phyloP scores from a whole-genome alignment of 345 rosid genomes.

The Stellera chamaejasme region DNA sequence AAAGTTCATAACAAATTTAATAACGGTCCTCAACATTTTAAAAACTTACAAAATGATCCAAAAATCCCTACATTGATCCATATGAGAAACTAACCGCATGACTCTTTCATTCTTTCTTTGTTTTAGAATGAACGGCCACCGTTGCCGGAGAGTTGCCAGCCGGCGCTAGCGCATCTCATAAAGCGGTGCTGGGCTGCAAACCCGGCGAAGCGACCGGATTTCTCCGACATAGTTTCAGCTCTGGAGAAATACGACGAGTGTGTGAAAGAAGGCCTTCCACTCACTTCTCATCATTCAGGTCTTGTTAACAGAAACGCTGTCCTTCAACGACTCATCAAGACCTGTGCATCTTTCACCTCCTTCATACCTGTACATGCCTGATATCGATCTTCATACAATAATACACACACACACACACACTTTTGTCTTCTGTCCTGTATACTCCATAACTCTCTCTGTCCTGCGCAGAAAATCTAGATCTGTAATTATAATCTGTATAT shows the following conservation, averaged over 20 bases:
- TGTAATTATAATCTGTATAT: slow-evolving; percentile 21
- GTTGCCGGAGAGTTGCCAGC: slow-evolving; percentile 84
- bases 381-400: slow-evolving; percentile 15
- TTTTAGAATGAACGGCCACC: slow-evolving; percentile 89
- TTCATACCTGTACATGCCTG: slow-evolving; percentile 80
- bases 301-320: slow-evolving; percentile 55
- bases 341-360: slow-evolving; percentile 63
- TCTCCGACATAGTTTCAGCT: slow-evolving; percentile 67
- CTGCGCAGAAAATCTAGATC: slow-evolving; percentile 2
- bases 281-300: slow-evolving; percentile 52
- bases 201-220: slow-evolving; percentile 85
- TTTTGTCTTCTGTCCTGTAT: no score
- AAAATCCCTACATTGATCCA: no score
- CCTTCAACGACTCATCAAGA: slow-evolving; percentile 54
- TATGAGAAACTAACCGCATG: no score
- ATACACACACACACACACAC: no score
- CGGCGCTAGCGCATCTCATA: slow-evolving; percentile 81
- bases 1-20: no score
- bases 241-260: slow-evolving; percentile 82
- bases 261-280: slow-evolving; percentile 84
- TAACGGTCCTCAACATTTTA: no score
- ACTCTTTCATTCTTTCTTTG: neutral
- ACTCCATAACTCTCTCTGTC: slow-evolving; percentile 11
- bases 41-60: no score
- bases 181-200: slow-evolving; percentile 89